Evolutionary conservation across 2,329 filamentous ascomycete genomes (phyloP).

Genomic region (Rutstroemia sp.): DNA sequence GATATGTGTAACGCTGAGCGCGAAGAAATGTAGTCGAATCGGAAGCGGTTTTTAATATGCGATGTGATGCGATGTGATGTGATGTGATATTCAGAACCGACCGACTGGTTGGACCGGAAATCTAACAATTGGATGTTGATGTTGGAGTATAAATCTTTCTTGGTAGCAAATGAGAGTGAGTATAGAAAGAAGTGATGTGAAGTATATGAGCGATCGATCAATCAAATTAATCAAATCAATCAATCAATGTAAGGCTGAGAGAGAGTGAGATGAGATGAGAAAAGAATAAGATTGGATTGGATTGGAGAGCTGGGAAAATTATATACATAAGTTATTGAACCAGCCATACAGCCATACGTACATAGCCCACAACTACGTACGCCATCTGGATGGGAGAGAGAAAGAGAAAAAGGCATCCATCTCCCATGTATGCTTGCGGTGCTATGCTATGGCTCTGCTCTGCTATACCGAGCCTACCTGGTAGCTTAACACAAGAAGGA

Average conservation of each 20-base stretch:
- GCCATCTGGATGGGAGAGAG: too few species aligned
- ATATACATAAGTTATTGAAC: neutral
- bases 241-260: neutral
- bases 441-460: neutral
- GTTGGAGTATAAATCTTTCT: too few species aligned
- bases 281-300: neutral
- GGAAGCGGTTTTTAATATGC: neutral
- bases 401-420: too few species aligned
- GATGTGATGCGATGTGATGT: too few species aligned
- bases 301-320: neutral
- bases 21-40: neutral
- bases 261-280: neutral
- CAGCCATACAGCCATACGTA: neutral
- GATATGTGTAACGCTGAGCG: neutral
- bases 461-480: neutral
- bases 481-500: slow-evolving; percentile 3
- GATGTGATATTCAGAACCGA: too few species aligned
- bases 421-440: neutral
- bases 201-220: slow-evolving; percentile 1
- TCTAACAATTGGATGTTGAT: too few species aligned
- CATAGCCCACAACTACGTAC: too few species aligned
- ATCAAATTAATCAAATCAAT: too few species aligned
- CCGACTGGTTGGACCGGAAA: too few species aligned
- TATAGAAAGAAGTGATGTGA: neutral
- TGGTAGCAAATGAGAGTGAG: too few species aligned